Conservation (phyloP, 257 asterid genomes). For the Ligustrum vulgare region DNA sequence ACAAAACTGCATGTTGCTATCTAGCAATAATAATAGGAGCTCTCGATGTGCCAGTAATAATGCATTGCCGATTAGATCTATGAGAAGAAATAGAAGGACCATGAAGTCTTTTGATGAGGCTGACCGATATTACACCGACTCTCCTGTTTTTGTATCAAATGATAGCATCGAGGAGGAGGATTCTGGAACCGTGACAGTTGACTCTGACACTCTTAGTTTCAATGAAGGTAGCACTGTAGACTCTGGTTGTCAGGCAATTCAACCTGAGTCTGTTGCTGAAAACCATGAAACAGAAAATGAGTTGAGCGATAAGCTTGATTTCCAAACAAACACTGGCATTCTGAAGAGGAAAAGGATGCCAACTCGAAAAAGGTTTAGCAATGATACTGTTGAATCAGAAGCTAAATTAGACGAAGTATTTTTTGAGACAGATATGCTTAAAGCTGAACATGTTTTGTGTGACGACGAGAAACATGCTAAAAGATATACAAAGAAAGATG, state of each 20-base stretch:
- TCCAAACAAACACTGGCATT: slow-evolving; percentile 53
- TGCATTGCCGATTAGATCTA: slow-evolving; percentile 44
- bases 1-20: slow-evolving; percentile 34
- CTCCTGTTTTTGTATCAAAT: slow-evolving; percentile 57
- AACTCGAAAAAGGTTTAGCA: slow-evolving; percentile 57
- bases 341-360: slow-evolving; percentile 73
- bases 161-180: slow-evolving; percentile 60
- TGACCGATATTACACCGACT: slow-evolving; percentile 45
- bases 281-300: slow-evolving; percentile 46
- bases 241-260: slow-evolving; percentile 45
- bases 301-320: slow-evolving; percentile 59
- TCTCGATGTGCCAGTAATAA: slow-evolving; percentile 34
- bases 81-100: slow-evolving; percentile 63
- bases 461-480: slow-evolving; percentile 46
- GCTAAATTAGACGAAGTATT: slow-evolving; percentile 37
- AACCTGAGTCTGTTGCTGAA: slow-evolving; percentile 39
- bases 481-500: slow-evolving; percentile 54
- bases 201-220: slow-evolving; percentile 58
- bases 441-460: slow-evolving; percentile 38
- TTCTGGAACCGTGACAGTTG: slow-evolving; percentile 60
- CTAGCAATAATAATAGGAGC: slow-evolving; percentile 33
- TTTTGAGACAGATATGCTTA: slow-evolving; percentile 44
- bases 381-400: slow-evolving; percentile 39
- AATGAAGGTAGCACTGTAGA: slow-evolving; percentile 63
- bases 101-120: slow-evolving; percentile 59